phyloP scores from a whole-genome alignment of 2,329 filamentous ascomycete species.

The Talaromyces sp. region DNA sequence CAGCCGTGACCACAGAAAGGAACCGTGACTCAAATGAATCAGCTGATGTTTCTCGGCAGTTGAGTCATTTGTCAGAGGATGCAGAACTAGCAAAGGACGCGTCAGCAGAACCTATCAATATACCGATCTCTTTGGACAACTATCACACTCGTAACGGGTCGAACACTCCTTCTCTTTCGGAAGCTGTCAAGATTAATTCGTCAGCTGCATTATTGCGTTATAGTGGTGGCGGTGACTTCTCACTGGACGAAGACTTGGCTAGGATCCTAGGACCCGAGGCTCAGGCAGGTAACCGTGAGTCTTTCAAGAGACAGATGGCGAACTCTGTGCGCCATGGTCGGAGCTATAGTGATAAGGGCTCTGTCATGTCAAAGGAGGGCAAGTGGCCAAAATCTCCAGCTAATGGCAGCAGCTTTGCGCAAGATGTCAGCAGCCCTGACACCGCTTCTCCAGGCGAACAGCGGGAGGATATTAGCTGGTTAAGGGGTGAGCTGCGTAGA shows the following conservation, averaged over 20 bases:
- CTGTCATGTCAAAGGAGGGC: constrained; percentile 54
- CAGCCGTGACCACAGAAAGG: background rate
- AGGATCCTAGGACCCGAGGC: constrained; percentile 78
- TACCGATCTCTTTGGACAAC: constrained; percentile 17
- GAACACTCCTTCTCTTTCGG: constrained; percentile 38
- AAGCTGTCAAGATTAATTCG: constrained; percentile 40
- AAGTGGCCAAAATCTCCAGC: constrained; percentile 68
- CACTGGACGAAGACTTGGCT: constrained; percentile 92
- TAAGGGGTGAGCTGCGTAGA: constrained; percentile 67
- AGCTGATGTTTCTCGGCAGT: background rate
- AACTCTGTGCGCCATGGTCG: constrained; percentile 91
- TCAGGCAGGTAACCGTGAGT: constrained; percentile 54
- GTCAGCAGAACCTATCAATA: background rate
- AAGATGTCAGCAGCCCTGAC: constrained; percentile 63
- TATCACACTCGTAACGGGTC: constrained; percentile 45
- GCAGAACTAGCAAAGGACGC: constrained; percentile 46
- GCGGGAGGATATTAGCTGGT: constrained; percentile 58
- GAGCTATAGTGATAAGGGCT: constrained; percentile 69
- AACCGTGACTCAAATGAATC: constrained; percentile 7
- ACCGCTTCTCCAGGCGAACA: constrained; percentile 51
- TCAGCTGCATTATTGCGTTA: constrained; percentile 67
- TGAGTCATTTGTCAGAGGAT: constrained; percentile 1
- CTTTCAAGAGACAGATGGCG: constrained; percentile 80
- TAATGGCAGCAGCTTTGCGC: constrained; percentile 22
- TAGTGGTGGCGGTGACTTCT: constrained; percentile 79